These are phyloP conservation scores for Axilococcus clingmanii DNA, from an alignment of 139 green algal genomes.

Conservation along the genomic window DNA sequence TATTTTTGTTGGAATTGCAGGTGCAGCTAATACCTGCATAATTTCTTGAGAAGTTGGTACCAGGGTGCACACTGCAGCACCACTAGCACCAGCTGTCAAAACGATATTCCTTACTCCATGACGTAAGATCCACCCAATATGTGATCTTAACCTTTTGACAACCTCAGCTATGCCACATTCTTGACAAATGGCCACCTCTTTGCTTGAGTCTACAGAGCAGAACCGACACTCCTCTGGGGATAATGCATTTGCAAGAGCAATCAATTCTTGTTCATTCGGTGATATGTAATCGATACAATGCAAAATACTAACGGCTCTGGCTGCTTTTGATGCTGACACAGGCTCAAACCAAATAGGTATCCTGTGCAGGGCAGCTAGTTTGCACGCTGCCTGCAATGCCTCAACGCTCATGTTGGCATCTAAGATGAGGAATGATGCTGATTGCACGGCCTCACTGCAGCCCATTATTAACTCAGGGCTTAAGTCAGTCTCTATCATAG, in stretches of 20 bases:
- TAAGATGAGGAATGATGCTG: not conserved
- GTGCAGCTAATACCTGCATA: conserved; percentile 4
- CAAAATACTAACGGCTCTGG: conserved; percentile 19
- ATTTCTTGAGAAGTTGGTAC: not conserved
- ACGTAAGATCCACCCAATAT: conserved; percentile 14
- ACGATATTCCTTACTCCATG: conserved; percentile 34
- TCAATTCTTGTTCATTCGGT: conserved; percentile 45
- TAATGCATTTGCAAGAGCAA: conserved; percentile 34
- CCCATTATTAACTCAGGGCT: not conserved
- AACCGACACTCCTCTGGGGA: not conserved
- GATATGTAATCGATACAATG: conserved; percentile 27
- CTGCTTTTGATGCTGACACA: conserved; percentile 51
- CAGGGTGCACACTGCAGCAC: conserved; percentile 35
- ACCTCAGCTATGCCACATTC: not conserved
- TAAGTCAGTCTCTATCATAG: not conserved
- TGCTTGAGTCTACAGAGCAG: not conserved
- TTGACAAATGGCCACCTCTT: not conserved
- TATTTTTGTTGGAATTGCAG: conserved; percentile 31
- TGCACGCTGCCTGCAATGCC: not conserved
- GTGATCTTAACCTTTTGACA: not conserved
- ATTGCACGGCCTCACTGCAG: not conserved
- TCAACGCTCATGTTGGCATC: conserved; percentile 8
- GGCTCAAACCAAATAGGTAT: conserved; percentile 30
- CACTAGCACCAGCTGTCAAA: conserved; percentile 39
- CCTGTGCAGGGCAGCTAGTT: not conserved